Conservation (phyloP, 75 land plant species). For the Selaginella tamariscina region DNA sequence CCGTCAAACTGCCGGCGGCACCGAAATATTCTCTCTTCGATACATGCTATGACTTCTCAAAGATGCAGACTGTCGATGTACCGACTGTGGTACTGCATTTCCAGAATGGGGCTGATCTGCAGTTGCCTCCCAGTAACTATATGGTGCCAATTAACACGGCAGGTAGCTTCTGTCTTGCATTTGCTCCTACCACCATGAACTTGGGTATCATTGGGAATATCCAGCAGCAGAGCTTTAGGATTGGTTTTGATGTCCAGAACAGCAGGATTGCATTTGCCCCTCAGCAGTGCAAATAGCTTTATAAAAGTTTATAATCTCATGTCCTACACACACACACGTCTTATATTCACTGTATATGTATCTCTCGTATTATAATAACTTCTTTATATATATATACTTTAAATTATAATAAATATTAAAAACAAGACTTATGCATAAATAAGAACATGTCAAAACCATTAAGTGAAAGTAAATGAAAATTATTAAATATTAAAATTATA, state of each 20-base stretch:
- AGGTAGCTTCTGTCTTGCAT: conserved; percentile 72
- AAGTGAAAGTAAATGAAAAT: too few relatives aligned
- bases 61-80: conserved; percentile 39
- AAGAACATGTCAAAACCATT: too few relatives aligned
- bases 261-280: conserved; percentile 35
- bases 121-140: conserved; percentile 57
- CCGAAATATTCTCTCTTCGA: conserved; percentile 56
- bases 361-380: too few relatives aligned
- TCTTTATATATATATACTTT: too few relatives aligned
- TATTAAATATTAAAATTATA: too few relatives aligned
- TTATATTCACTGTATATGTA: too few relatives aligned
- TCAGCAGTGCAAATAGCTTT: conserved; percentile 35
- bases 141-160: conserved; percentile 54
- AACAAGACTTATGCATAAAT: too few relatives aligned
- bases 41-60: conserved; percentile 68
- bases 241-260: conserved; percentile 39
- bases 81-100: conserved; percentile 57
- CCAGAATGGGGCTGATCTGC: conserved; percentile 27
- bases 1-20: conserved; percentile 27
- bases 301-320: too few relatives aligned
- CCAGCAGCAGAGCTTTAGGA: conserved; percentile 78
- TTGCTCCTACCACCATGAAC: conserved; percentile 43
- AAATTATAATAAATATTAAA: too few relatives aligned
- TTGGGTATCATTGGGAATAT: conserved; percentile 72
- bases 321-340: too few relatives aligned